Percentiles rank a stretch among this genome's conserved stretches.
Conservation (phyloP, 2,329 filamentous ascomycete genomes). For the Monosporascus sp. region DNA sequence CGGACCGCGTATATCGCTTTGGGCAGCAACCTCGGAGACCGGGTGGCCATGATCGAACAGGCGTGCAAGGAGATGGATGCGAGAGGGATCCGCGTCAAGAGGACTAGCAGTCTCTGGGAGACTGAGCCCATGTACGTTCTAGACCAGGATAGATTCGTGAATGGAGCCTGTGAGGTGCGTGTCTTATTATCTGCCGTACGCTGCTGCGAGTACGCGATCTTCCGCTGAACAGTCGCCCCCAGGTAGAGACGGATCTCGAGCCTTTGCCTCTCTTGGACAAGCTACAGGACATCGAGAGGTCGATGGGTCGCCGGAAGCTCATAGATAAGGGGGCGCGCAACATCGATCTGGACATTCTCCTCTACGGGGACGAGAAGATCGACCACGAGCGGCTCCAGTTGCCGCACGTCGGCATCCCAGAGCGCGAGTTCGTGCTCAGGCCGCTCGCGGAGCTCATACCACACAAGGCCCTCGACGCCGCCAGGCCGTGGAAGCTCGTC, state of each 20-base stretch:
- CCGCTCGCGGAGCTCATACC: constrained; percentile 73
- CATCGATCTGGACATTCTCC: constrained; percentile 88
- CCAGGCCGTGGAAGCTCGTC: constrained; percentile 55
- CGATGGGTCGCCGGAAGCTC: constrained; percentile 73
- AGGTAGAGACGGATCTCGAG: constrained; percentile 76
- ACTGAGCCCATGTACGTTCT: constrained; percentile 95
- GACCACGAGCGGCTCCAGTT: constrained; percentile 71
- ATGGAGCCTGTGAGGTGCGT: constrained; percentile 85
- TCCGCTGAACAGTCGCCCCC: constrained; percentile 7
- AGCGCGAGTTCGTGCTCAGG: constrained; percentile 89
- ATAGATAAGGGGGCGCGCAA: constrained; percentile 92
- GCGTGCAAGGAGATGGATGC: constrained; percentile 75
- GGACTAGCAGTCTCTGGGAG: constrained; percentile 88
- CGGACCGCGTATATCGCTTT: constrained; percentile 74
- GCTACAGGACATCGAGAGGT: constrained; percentile 78
- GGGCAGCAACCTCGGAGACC: constrained; percentile 88
- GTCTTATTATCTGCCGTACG: background rate
- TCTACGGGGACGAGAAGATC: constrained; percentile 68
- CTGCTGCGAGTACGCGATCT: too few relatives aligned
- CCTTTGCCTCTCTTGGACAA: constrained; percentile 73
- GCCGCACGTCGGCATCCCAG: constrained; percentile 79
- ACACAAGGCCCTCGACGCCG: constrained; percentile 45
- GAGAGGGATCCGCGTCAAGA: constrained; percentile 65
- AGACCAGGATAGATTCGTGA: constrained; percentile 83
- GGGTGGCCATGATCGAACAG: constrained; percentile 76